phyloP scores from a whole-genome alignment of 805 yeast species.

The Candida dajiaensis region DNA sequence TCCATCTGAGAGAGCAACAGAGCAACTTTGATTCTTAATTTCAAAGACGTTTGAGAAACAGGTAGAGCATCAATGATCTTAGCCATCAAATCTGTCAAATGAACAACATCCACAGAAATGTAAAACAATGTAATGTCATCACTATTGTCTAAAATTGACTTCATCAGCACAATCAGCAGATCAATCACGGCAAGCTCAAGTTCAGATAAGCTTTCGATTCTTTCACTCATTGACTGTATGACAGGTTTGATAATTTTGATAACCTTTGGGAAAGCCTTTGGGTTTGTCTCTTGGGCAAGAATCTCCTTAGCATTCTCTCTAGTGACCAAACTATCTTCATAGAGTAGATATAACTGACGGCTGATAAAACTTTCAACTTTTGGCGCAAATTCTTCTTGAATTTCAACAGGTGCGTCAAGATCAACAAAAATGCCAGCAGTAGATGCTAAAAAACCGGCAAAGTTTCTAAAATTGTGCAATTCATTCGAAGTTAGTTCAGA shows the following conservation, averaged over 20 bases:
- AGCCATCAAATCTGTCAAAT: conserved; percentile 17
- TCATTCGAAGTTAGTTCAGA: conserved; percentile 29
- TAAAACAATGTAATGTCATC: conserved; percentile 26
- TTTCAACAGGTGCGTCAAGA: conserved; percentile 18
- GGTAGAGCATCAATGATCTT: conserved; percentile 13
- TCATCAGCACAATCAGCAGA: conserved; percentile 41
- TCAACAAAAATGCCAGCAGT: conserved; percentile 56
- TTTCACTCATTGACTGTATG: conserved; percentile 27
- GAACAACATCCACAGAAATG: conserved; percentile 29
- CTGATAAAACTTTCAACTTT: conserved; percentile 43
- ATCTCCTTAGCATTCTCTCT: conserved; percentile 73
- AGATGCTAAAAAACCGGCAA: conserved; percentile 69
- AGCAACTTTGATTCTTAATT: conserved; percentile 39
- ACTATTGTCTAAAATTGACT: conserved; percentile 33
- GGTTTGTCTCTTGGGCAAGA: conserved; percentile 58
- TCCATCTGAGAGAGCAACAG: conserved; percentile 33
- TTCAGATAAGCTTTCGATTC: conserved; percentile 18
- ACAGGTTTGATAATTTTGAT: conserved; percentile 37
- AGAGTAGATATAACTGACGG: conserved; percentile 43
- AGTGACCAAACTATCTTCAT: conserved; percentile 43
- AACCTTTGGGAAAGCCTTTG: conserved; percentile 45
- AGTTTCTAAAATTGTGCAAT: conserved; percentile 49
- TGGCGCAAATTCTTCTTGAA: conserved; percentile 27
- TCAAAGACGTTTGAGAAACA: conserved; percentile 15
- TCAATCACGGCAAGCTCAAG: conserved; percentile 37